These are phyloP conservation scores for Penicillium daleae DNA, from an alignment of 495 filamentous ascomycete species.

Conservation along the genomic window DNA sequence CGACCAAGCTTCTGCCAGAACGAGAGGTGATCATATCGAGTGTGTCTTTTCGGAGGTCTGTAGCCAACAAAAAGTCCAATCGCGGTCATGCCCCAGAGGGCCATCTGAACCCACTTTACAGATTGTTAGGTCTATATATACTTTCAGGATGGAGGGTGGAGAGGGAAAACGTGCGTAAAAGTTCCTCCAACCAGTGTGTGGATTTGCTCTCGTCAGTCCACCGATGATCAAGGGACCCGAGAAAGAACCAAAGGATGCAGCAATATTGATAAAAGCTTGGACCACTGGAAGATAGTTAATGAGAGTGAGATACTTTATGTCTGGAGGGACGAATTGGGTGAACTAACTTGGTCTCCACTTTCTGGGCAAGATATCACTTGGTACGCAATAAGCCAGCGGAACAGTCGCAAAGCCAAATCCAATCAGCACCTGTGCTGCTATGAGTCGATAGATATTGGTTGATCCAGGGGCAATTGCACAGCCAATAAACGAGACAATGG, in stretches of 20 bases:
- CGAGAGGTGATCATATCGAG: constrained; percentile 14
- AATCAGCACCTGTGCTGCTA: constrained; percentile 16
- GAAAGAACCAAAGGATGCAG: constrained; percentile 8
- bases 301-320: too few species aligned
- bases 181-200: constrained; percentile 11
- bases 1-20: constrained; percentile 18
- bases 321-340: too few species aligned
- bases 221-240: constrained; percentile 12
- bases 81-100: constrained; percentile 18
- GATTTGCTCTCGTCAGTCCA: constrained; percentile 11
- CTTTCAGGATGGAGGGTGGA: not conserved
- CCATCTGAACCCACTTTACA: constrained; percentile 19
- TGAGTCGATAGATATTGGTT: constrained; percentile 12
- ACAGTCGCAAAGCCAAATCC: constrained; percentile 21
- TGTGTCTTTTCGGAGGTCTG: constrained; percentile 17
- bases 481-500: constrained; percentile 16
- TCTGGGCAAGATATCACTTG: constrained; percentile 19
- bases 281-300: not conserved
- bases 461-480: constrained; percentile 17
- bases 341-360: constrained; percentile 19
- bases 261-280: constrained; percentile 12
- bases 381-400: constrained; percentile 18
- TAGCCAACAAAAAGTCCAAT: constrained; percentile 19
- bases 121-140: not conserved
- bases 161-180: constrained; percentile 4